Evolutionary conservation across 768 basidiomycete genomes (phyloP), one percentile per base, ranked within the genome.

Genomic region (Trametes meyenii): DNA sequence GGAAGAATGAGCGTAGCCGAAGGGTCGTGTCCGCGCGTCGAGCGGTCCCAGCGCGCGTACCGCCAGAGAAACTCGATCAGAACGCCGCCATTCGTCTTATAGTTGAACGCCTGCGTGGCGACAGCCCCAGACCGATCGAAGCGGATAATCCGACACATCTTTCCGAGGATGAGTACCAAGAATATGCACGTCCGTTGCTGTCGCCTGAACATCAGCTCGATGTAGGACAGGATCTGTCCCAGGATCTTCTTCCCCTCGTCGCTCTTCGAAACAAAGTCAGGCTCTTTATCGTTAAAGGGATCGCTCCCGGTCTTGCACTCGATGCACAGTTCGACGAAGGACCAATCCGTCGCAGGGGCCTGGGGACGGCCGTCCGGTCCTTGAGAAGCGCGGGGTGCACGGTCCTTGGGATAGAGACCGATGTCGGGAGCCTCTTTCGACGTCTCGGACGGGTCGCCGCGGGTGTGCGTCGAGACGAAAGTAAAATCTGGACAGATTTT

Each of bases 281-380:
- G 14, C 43, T 44, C 17, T 6, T 40, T 33, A 12, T 58, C 48
- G 36, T 58, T 38, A 38, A 58, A 58, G 14, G 56, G 56, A 21
- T 58, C 56, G 7, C 50, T 29, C 5, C 35, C 16, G 5, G 24
- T 17, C 38, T 58, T 58, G 48, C 56, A 58, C 38, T 58, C 56
- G 38, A 58, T 50, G 19, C 40, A 42, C 2, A 58, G 36, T n/a
- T 58, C 57, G 42, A 58, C 40, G 0, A 6, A 16, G 14, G 57
- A 42, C 57, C 57, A 58, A 11, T 51, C 29, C 10, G 42, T 44
- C 6, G 87, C 26, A 23, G 61, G 60, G 11, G 40, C 29, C 12
- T 13, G 39, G 4, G n/a, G 14, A 17, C 12, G 43, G 24, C 33
- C 24, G 12, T 35, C 24, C 16, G 17, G 33, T 14, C 26, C n/a